These are phyloP conservation scores for Lithospermum erythrorhizon DNA, from an alignment of 257 asterid genomes.

Conservation along the genomic window DNA sequence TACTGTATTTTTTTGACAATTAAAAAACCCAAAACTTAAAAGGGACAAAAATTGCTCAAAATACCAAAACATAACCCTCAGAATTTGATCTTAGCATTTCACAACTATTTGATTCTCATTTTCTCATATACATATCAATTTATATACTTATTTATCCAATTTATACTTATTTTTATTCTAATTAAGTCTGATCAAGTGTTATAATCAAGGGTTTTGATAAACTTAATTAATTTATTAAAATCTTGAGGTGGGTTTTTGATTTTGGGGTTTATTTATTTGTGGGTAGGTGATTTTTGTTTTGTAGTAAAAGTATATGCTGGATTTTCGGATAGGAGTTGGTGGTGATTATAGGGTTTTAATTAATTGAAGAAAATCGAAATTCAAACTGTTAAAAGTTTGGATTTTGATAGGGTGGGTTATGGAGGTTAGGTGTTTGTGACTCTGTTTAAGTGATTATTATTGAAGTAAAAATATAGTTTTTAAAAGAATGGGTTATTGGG, in stretches of 20 bases:
- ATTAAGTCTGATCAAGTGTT: conserved; percentile 52
- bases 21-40: background rate
- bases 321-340: conserved; percentile 53
- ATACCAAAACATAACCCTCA: conserved; percentile 8
- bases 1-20: background rate
- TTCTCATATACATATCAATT: conserved; percentile 3
- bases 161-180: background rate
- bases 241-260: conserved; percentile 17
- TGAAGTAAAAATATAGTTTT: conserved; percentile 13
- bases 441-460: conserved; percentile 13
- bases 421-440: conserved; percentile 3
- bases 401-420: conserved; percentile 31
- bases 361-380: background rate
- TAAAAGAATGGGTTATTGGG: conserved; percentile 22
- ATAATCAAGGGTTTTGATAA: conserved; percentile 34
- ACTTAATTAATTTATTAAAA: conserved; percentile 5
- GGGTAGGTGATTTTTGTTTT: conserved; percentile 34
- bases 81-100: conserved; percentile 38
- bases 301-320: conserved; percentile 47
- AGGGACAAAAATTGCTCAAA: conserved; percentile 1
- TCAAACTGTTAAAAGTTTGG: background rate
- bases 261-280: conserved; percentile 18
- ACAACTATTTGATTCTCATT: conserved; percentile 19
- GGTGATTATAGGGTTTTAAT: background rate
- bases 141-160: background rate